Evolutionary conservation across 192 early-diverging fungal species (phyloP).

Genomic region (Haplosporangium gracile): DNA sequence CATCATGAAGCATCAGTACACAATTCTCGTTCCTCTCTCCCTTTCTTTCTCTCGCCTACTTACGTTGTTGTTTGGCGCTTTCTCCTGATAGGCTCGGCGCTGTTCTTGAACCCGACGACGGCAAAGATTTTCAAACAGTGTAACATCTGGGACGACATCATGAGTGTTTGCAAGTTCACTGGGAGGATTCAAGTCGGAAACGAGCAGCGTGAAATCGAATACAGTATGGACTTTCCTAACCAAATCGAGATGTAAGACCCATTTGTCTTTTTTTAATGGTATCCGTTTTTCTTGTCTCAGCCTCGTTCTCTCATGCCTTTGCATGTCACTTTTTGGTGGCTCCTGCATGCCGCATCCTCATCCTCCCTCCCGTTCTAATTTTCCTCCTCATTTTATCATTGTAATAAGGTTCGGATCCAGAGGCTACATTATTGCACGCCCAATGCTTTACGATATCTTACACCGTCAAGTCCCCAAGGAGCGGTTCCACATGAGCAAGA

Average conservation of each 20-base stretch:
- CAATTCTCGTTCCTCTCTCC: no score
- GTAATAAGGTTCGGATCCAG: conserved; percentile 8
- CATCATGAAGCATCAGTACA: no score
- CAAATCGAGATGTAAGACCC: neutral
- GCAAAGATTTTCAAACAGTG: conserved; percentile 4
- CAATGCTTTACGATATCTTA: conserved; percentile 16
- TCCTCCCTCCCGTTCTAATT: no score
- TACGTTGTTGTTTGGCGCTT: no score
- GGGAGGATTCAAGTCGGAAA: neutral
- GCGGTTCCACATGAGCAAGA: conserved; percentile 24
- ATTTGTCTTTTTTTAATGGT: neutral
- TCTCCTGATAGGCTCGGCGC: neutral
- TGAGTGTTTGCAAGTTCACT: neutral
- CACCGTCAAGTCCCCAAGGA: neutral
- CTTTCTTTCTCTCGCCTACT: no score
- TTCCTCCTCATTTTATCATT: neutral
- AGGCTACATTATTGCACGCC: neutral
- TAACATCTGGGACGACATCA: conserved; percentile 8
- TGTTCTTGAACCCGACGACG: neutral
- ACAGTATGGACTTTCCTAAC: neutral
- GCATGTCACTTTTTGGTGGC: no score
- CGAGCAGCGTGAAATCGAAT: neutral
- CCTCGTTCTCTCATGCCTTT: no score
- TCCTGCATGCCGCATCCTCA: no score
- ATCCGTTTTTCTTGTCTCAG: neutral